These are phyloP conservation scores for Mucor saturninus DNA, from an alignment of 371 early-diverging fungal species.

Conservation along the genomic window DNA sequence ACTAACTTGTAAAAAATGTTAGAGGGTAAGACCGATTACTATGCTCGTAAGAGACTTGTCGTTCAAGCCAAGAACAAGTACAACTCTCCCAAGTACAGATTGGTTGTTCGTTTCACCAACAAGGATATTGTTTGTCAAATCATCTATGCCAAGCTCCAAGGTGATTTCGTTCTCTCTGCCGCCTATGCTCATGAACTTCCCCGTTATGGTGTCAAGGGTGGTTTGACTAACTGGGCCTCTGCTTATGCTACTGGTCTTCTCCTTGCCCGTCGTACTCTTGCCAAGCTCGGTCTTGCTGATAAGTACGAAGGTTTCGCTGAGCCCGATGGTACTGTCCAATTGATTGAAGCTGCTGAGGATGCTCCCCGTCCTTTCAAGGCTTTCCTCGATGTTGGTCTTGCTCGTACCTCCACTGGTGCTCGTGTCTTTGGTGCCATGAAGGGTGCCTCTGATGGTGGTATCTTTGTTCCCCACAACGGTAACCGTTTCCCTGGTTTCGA, in stretches of 20 bases:
- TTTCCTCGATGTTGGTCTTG: slow-evolving; percentile 99
- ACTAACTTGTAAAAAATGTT: background rate
- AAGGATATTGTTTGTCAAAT: slow-evolving; percentile 98
- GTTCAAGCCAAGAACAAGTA: slow-evolving; percentile 99
- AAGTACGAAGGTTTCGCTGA: slow-evolving; percentile 96
- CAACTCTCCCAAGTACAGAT: slow-evolving; percentile 99
- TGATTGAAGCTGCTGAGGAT: slow-evolving; percentile 92
- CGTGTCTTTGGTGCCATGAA: slow-evolving; percentile 99
- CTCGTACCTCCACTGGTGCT: slow-evolving; percentile 99
- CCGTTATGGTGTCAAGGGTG: slow-evolving; percentile 98
- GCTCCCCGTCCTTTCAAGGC: slow-evolving; percentile 99
- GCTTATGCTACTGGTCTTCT: slow-evolving; percentile 99
- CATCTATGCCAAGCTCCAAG: slow-evolving; percentile 98
- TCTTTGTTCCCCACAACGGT: slow-evolving; percentile 98
- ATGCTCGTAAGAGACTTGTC: slow-evolving; percentile 98
- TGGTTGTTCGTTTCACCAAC: slow-evolving; percentile 99
- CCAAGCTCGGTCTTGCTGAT: slow-evolving; percentile 94
- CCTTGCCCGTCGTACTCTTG: slow-evolving; percentile 95
- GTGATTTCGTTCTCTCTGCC: slow-evolving; percentile 97
- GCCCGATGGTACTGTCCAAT: slow-evolving; percentile 90
- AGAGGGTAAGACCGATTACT: slow-evolving; percentile 99
- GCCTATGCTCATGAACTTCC: slow-evolving; percentile 99
- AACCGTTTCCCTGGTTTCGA: slow-evolving; percentile 99
- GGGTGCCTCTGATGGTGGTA: slow-evolving; percentile 99
- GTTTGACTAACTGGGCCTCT: slow-evolving; percentile 99